phyloP scores from a whole-genome alignment of 345 rosid genomes.

The Populus nigra region DNA sequence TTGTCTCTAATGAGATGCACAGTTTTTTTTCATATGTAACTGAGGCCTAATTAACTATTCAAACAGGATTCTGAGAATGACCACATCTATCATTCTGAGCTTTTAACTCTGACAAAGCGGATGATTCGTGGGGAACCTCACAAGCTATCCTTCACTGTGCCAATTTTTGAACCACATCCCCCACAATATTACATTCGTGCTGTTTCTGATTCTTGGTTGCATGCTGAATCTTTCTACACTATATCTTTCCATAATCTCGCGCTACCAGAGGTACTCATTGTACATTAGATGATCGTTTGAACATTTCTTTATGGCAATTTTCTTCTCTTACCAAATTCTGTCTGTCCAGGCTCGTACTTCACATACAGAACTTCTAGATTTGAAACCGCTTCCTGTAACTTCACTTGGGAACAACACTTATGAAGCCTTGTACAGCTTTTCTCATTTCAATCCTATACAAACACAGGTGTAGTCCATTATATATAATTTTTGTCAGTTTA shows the following conservation, averaged over 20 bases:
- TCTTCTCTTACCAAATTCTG: constrained; percentile 20
- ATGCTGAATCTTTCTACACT: constrained; percentile 85
- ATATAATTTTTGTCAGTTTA: constrained; percentile 16
- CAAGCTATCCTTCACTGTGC: constrained; percentile 89
- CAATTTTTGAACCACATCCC: constrained; percentile 98
- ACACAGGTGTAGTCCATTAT: constrained; percentile 64
- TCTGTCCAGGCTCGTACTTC: constrained; percentile 66
- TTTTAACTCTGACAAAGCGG: constrained; percentile 79
- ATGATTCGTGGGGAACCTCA: constrained; percentile 86
- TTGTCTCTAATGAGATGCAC: not conserved
- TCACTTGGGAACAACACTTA: constrained; percentile 65
- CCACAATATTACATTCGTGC: constrained; percentile 95
- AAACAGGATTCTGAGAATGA: constrained; percentile 95
- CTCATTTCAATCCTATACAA: constrained; percentile 98
- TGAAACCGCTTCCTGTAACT: constrained; percentile 91
- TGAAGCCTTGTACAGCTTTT: constrained; percentile 79
- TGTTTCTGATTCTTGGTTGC: constrained; percentile 97
- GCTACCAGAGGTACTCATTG: constrained; percentile 69
- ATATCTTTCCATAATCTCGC: constrained; percentile 84
- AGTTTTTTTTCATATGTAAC: constrained; percentile 7
- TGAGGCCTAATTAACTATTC: not conserved
- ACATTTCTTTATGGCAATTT: not conserved
- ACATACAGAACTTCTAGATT: constrained; percentile 91
- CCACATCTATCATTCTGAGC: constrained; percentile 94
- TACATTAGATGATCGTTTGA: not conserved